Evolutionary conservation across 1,284 basidiomycete species (phyloP), one percentile per base, ranked within the genome.

Genomic region (Mycosarcoma maydis): DNA sequence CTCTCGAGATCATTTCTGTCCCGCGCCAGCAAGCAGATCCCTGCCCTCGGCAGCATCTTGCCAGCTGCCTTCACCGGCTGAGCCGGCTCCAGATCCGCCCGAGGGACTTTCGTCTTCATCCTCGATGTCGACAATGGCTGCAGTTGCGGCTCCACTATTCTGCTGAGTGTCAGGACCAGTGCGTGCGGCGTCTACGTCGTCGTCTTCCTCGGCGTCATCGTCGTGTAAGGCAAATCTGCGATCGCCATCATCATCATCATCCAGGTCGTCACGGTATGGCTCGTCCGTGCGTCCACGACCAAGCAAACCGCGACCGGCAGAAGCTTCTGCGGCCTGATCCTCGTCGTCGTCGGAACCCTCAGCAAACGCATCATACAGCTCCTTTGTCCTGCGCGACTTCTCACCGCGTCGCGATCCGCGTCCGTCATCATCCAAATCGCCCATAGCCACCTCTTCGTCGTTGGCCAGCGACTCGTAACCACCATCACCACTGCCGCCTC

Each of bases 401-500:
- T 66, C 54, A 4, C 42, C 56, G 20, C 47, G 43, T n/a, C 67
- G 41, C 19, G 30, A 32, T 20, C 67, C 26, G 14, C 70, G 32
- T n/a, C 27, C 43, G 0, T 62, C 71, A 3, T 76, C 62, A 33
- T 78, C 72, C 51, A 81, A 58, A 46, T 74, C 66, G 40, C 76
- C 76, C 80, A 81, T 80, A 14, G 73, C 68, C 26, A 78, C 84
- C 49, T 91, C 91, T 39, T 91, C 90, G 27, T 87, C 87, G 0
- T 75, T 83, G 9, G 85, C 86, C 8, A 96, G 84, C 13, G 88
- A 87, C 33, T 86, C 86, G 80, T 96, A 96, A 19, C 85, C 85
- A 3, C 86, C 68, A 22, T 55, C 55, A 10, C 56, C 56, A 17
- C 46, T 16, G 7, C 62, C 53, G 2, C 47, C 75, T 10, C 37